Base-by-base conservation (phyloP, 768 basidiomycete species). In the Paxillus involutus region DNA sequence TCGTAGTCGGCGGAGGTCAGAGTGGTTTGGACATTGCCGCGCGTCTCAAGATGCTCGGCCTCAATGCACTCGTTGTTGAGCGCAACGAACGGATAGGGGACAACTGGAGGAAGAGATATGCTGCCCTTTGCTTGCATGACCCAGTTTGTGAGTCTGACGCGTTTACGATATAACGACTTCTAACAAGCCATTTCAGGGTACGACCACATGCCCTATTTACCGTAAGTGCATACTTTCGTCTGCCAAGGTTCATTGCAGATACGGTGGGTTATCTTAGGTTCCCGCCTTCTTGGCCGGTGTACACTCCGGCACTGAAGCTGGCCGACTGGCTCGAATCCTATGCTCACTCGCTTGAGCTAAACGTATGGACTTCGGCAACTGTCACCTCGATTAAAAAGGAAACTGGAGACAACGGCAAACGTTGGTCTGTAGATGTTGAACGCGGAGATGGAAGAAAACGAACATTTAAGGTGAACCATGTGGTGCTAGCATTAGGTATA, bases 321-420 rank as follows among this genome's bases (percentile, higher is more conserved):
- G 86, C 85, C 0, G 80, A 83, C 55, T 88, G 84, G 84, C 75
- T 89, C 3, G 86, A 88, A 67, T 74, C 68, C 52, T 88, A 86
- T 62, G 84, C 82, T 1, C 75, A 80, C 11, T 62, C 74, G 2
- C 66, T 88, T 52, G 86, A 87, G 55, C 70, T 88, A 49, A 82
- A 85, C 59, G 77, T 84, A 6, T 87, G 86, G 86, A 81, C 78
- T n/a, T 79, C 76, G 0, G 73, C 79, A 0, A 63, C 57, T 2
- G 76, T 65, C 17, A 8, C 52, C 10, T 59, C 63, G 1, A 63
- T 73, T 16, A 51, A 54, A 46, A 64, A 63, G 16, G 76, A 62
- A 29, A 51, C 57, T 2, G 56, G 74, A 6, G 54, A 64, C 1
- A 68, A 61, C 9, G 75, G 73, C 26, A 67, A 63, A 29, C 71